These are phyloP conservation scores for Triglochin maritima DNA, from an alignment of 106 monocot genomes.

Conservation along the genomic window DNA sequence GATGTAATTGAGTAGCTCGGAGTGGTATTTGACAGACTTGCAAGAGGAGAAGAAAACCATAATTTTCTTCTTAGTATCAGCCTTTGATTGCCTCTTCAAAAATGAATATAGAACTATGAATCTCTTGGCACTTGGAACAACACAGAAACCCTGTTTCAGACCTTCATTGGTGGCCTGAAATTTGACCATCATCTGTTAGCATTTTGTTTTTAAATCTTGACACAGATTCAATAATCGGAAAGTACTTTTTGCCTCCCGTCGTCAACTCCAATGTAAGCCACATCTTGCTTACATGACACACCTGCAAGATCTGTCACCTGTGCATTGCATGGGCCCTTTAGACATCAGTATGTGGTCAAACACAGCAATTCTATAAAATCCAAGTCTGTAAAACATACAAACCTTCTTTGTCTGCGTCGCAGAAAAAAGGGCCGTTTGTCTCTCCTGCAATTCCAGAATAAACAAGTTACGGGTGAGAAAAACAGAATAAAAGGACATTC, in stretches of 20 bases:
- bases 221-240: background rate
- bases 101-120: constrained; percentile 83
- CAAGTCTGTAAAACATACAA: background rate
- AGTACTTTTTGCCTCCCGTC: constrained; percentile 62
- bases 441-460: constrained; percentile 34
- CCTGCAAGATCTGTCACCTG: constrained; percentile 84
- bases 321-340: constrained; percentile 1
- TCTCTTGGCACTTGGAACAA: constrained; percentile 63
- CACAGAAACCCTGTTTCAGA: constrained; percentile 76
- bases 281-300: constrained; percentile 55
- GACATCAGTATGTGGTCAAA: background rate
- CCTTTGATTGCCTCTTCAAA: constrained; percentile 42
- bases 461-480: background rate
- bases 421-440: constrained; percentile 87
- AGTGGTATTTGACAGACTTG: constrained; percentile 76
- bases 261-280: constrained; percentile 81
- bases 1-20: constrained; percentile 73
- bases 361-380: too few relatives aligned
- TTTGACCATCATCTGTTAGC: background rate
- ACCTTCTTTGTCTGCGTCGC: constrained; percentile 93
- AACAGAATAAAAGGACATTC: background rate
- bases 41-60: constrained; percentile 99
- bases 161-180: constrained; percentile 89
- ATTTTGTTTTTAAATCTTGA: background rate
- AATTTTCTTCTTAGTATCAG: constrained; percentile 43